These are phyloP conservation scores for Emmonsia crescens DNA, from an alignment of 2,329 filamentous ascomycete genomes.

Conservation along the genomic window DNA sequence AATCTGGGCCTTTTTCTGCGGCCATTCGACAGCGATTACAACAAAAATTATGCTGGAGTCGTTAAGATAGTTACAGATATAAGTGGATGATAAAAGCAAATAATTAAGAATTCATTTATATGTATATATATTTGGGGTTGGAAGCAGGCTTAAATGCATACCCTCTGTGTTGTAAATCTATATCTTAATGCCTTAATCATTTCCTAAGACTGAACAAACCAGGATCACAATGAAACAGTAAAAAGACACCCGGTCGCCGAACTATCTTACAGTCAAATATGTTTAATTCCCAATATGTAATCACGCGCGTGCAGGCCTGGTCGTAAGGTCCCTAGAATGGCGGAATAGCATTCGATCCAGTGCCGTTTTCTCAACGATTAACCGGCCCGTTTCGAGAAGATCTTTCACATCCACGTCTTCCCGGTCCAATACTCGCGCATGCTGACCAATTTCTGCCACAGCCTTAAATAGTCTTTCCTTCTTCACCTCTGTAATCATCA, in stretches of 20 bases:
- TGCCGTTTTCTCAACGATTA: constrained; percentile 77
- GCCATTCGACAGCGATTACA: background rate
- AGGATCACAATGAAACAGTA: background rate
- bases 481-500: constrained; percentile 58
- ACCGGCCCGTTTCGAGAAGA: constrained; percentile 68
- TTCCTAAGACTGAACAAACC: background rate
- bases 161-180: background rate
- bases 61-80: background rate
- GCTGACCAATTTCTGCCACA: constrained; percentile 51
- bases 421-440: constrained; percentile 59
- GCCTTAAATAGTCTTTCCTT: constrained; percentile 56
- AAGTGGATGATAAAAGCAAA: background rate
- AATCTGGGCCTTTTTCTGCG: background rate
- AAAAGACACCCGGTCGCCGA: constrained; percentile 1
- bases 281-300: constrained; percentile 17
- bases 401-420: constrained; percentile 94
- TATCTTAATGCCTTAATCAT: background rate
- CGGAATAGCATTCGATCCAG: constrained; percentile 61
- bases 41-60: background rate
- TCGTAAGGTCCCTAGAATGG: constrained; percentile 43
- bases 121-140: background rate
- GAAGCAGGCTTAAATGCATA: background rate
- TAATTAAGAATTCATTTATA: background rate
- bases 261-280: constrained; percentile 10
- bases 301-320: constrained; percentile 23